Evolutionary conservation across 208 protist species (phyloP), one percentile per base, ranked within the genome.

Genomic region (Crithidia expoeki): DNA sequence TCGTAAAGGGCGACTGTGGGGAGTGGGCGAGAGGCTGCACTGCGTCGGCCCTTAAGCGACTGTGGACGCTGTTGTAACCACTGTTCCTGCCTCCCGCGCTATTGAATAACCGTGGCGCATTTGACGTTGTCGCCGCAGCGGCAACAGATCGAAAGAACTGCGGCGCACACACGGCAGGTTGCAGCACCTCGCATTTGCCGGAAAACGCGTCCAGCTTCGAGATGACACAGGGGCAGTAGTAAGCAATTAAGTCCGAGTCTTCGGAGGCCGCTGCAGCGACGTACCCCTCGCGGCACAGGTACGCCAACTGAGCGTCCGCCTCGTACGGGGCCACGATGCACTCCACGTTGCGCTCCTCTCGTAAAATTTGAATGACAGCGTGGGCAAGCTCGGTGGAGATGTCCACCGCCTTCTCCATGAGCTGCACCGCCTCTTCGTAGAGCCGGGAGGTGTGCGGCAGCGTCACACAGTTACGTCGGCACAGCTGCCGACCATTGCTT

Each of bases 241-340:
- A 99, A 2, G 95, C 96, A 47, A 99, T 88, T 40, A 99, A 83
- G 77, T 99, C 99, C 5, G 95, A 99, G 80, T 99, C 99, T 76
- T 99, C 98, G 4, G 97, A 98, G 44, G 99, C 91, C 17, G 98
- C 94, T 0, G 95, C 94, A 27, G 92, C 68, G 2, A 99, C 95
- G 74, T 94, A 87, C 11, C 96, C 90, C 21, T 88, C 86, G 14
- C 79, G 72, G 46, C 80, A 86, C 4, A 99, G 80, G 69, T 95
- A 99, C 7, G 98, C 96, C 10, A 99, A 68, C 85, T 99, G 98
- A 2, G 99, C 98, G 84, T 99, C 99, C 0, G 99, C 98, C 92
- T 99, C 99, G 78, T 99, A 99, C 5, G 99, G 99, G n/a, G 98
- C 94, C 4, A 99, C 98, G 14, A 99, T 81, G 71, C 91, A 98